Evolutionary conservation across 1,284 basidiomycete species (phyloP).

Genomic region (Ustilago crameri): DNA sequence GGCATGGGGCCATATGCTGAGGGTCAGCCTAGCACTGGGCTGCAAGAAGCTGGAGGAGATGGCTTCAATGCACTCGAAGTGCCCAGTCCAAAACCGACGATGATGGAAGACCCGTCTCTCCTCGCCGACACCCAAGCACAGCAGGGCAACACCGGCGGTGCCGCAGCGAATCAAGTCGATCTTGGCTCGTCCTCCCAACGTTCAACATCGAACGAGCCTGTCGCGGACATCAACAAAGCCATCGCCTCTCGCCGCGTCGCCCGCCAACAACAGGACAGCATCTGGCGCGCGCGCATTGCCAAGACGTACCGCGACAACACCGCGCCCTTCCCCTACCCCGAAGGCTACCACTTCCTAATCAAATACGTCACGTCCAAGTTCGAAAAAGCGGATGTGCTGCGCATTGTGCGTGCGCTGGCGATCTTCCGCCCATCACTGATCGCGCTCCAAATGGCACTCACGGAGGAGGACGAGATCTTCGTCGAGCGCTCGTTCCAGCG

Average conservation of each 20-base stretch:
- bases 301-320: conserved; percentile 61
- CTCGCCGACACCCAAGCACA: conserved; percentile 14
- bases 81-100: conserved; percentile 39
- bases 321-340: conserved; percentile 64
- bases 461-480: conserved; percentile 72
- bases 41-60: conserved; percentile 22
- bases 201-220: conserved; percentile 39
- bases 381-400: conserved; percentile 92
- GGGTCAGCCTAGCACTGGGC: conserved; percentile 7
- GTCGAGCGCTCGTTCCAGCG: conserved; percentile 95
- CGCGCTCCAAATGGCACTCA: conserved; percentile 77
- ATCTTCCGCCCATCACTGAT: conserved; percentile 95
- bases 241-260: conserved; percentile 42
- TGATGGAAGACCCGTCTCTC: conserved; percentile 27
- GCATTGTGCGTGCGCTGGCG: conserved; percentile 91
- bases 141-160: conserved; percentile 3
- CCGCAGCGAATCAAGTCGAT: conserved; percentile 23
- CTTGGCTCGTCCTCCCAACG: conserved; percentile 42
- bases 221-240: conserved; percentile 47
- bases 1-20: conserved; percentile 25
- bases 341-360: conserved; percentile 67
- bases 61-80: conserved; percentile 56
- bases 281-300: conserved; percentile 64
- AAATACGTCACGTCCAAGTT: conserved; percentile 75
- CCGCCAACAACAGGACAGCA: conserved; percentile 48